Evolutionary conservation across 805 yeast species (phyloP), one percentile per base, ranked within the genome.

Genomic region (Naumovozyma dairenensis): DNA sequence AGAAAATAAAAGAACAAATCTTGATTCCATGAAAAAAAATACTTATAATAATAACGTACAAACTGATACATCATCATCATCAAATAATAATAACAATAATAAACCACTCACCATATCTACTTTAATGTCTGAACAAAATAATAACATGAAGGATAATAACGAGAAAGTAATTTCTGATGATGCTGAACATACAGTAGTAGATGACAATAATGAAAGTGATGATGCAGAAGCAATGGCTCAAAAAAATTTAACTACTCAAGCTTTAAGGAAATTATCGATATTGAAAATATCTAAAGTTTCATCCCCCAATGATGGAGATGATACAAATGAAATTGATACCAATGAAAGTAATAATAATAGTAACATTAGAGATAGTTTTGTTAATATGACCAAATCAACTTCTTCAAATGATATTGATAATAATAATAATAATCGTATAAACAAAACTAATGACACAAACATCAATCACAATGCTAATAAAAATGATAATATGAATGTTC

Each of bases 181-280:
- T 13, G 35, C 24, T 18, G 36, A 25, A n/a, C n/a, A n/a, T n/a
- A n/a, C n/a, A n/a, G n/a, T n/a, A n/a, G n/a, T n/a, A 21, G 35
- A 25, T 8, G 39, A 42, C 7, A 16, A 16, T 24, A 59, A 52
- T 16, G 53, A 42, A n/a, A 56, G 46, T 1, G 39, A 29, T 3
- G 55, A 53, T 5, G 48, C 43, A 16, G 50, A 55, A 17, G 57
- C 52, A 9, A 43, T 40, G 5, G 51, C 52, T n/a, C 57, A 55
- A 18, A 53, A 45, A 21, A 55, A 53, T 31, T 44, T 65, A 7
- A 64, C 70, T 0, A 57, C 62, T 7, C 63, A 60, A 36, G 69
- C 70, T 1, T 34, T 64, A 32, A 53, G 57, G 25, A 60, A 57
- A 29, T 44, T 65, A 21, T 55, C 63, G 3, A 38, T 53, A 2